Evolutionary conservation across 1,284 basidiomycete genomes (phyloP).

Genomic region (Ceratobasidium sp.): DNA sequence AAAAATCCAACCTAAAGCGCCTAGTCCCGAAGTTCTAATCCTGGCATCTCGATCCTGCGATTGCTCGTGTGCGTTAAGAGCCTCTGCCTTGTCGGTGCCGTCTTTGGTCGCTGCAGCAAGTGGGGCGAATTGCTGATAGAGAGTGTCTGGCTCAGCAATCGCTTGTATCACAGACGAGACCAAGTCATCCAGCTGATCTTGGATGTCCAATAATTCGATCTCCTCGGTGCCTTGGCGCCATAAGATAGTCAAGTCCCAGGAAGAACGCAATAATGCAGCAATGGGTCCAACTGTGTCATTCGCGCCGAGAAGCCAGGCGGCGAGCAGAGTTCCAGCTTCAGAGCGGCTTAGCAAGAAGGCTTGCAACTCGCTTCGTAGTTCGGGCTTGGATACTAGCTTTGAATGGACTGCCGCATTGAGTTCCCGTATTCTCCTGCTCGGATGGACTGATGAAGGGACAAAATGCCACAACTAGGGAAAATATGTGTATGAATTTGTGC

Average conservation of each 20-base stretch:
- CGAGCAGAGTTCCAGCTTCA: constrained; percentile 77
- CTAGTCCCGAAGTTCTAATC: constrained; percentile 76
- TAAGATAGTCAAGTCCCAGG: constrained; percentile 64
- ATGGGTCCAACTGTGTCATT: constrained; percentile 79
- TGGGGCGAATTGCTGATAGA: constrained; percentile 38
- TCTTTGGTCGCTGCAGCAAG: constrained; percentile 17
- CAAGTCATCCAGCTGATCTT: constrained; percentile 51
- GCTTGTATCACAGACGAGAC: constrained; percentile 65
- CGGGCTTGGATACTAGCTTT: constrained; percentile 68
- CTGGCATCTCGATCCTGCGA: constrained; percentile 70
- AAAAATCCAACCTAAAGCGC: constrained; percentile 72
- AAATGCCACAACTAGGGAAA: constrained; percentile 83
- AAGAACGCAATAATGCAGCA: constrained; percentile 60
- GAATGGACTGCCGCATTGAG: constrained; percentile 76
- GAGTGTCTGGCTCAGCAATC: constrained; percentile 66
- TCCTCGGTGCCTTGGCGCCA: constrained; percentile 37
- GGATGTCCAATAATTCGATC: constrained; percentile 44
- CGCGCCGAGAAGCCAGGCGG: constrained; percentile 80
- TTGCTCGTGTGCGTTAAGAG: constrained; percentile 69
- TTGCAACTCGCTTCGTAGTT: constrained; percentile 66
- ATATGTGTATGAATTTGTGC: constrained; percentile 40
- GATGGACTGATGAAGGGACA: constrained; percentile 82
- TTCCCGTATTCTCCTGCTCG: constrained; percentile 79
- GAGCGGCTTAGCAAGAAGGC: constrained; percentile 63
- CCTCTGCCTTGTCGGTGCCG: constrained; percentile 59